Conservation (phyloP, 164 flowering plant species). For the Kingdonia uniflora region DNA sequence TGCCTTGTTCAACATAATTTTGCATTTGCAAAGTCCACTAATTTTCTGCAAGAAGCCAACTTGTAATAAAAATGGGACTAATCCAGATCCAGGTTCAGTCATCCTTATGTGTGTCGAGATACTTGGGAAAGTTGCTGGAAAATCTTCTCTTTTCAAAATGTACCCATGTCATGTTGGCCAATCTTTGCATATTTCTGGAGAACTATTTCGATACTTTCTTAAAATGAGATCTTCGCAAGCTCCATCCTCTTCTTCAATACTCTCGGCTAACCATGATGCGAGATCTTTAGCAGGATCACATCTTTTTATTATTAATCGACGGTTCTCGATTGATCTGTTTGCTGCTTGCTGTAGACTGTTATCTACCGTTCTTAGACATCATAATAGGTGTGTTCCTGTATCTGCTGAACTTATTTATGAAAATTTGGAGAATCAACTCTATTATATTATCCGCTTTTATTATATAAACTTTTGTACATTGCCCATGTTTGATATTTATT, state of each 20-base stretch:
- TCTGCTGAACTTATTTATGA: not conserved
- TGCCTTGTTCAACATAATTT: conserved; percentile 53
- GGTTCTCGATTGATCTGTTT: conserved; percentile 50
- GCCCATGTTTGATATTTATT: too few species aligned
- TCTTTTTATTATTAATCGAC: conserved; percentile 23
- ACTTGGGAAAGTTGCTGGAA: conserved; percentile 56
- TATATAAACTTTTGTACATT: too few species aligned
- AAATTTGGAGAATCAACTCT: too few species aligned
- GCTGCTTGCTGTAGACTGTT: conserved; percentile 73
- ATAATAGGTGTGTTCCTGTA: conserved; percentile 30
- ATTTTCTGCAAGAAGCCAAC: conserved; percentile 33
- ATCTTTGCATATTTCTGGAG: conserved; percentile 45
- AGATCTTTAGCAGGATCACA: conserved; percentile 9
- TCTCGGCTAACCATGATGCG: conserved; percentile 6
- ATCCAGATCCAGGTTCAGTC: conserved; percentile 81
- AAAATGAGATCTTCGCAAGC: conserved; percentile 22
- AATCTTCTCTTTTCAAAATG: conserved; percentile 44
- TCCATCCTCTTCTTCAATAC: conserved; percentile 11
- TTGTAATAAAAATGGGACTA: conserved; percentile 3
- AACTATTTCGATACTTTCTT: conserved; percentile 49
- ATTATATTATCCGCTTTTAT: too few species aligned
- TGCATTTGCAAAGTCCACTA: conserved; percentile 65
- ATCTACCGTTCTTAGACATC: conserved; percentile 64
- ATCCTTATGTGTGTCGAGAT: conserved; percentile 80
- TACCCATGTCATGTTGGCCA: conserved; percentile 52